These are phyloP conservation scores for Serpula lacrymans DNA, from an alignment of 768 basidiomycete genomes.

Conservation along the genomic window DNA sequence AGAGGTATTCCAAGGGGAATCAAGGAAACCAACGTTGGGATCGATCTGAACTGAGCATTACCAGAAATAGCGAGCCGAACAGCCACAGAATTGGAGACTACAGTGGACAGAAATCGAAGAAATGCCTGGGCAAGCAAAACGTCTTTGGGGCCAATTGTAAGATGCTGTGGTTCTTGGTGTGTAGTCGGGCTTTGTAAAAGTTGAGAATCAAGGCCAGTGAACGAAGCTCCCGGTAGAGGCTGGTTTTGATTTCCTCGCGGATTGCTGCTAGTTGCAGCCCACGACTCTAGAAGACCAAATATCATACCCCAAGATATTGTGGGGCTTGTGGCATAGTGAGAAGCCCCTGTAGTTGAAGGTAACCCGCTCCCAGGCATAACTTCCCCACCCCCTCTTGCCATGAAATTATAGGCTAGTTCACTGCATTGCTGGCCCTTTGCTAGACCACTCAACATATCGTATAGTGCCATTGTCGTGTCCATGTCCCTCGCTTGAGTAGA, in stretches of 20 bases:
- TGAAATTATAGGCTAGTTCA: conserved; percentile 85
- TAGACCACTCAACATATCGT: conserved; percentile 86
- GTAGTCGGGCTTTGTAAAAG: conserved; percentile 27
- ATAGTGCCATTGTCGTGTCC: conserved; percentile 73
- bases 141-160: conserved; percentile 62
- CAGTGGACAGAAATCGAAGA: conserved; percentile 72
- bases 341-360: conserved; percentile 34
- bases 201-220: conserved; percentile 28
- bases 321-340: conserved; percentile 44
- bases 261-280: conserved; percentile 55
- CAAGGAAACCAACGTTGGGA: conserved; percentile 75
- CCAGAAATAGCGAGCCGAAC: conserved; percentile 77
- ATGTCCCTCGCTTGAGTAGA: conserved; percentile 72
- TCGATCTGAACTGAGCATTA: conserved; percentile 75
- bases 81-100: conserved; percentile 69
- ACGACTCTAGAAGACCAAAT: conserved; percentile 72
- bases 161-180: conserved; percentile 39
- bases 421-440: conserved; percentile 83
- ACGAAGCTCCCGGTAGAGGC: conserved; percentile 25
- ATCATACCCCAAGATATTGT: conserved; percentile 77
- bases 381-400: conserved; percentile 73
- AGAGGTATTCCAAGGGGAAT: conserved; percentile 80
- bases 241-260: conserved; percentile 43
- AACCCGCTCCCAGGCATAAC: conserved; percentile 59
- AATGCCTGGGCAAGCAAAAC: conserved; percentile 78